Conservation (phyloP, 2,329 filamentous ascomycete genomes). For the Zasmidium cellare region DNA sequence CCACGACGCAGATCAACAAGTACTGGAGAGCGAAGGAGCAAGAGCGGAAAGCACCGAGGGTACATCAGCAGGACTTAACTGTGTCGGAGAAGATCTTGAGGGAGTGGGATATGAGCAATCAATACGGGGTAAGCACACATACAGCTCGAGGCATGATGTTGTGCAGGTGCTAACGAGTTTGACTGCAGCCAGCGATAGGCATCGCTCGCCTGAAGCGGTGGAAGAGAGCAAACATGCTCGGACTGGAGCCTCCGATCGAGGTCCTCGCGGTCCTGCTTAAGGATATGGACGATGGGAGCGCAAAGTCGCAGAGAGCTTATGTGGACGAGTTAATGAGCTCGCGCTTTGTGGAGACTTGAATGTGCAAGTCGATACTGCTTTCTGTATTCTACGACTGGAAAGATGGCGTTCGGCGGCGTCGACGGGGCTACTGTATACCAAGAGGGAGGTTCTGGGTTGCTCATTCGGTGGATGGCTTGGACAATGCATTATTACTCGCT, state of each 20-base stretch:
- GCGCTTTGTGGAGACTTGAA: slow-evolving; percentile 43
- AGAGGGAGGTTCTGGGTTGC: neutral
- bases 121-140: slow-evolving; percentile 77
- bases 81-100: slow-evolving; percentile 82
- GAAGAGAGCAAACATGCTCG: slow-evolving; percentile 80
- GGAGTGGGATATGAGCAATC: slow-evolving; percentile 87
- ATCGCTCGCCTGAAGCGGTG: slow-evolving; percentile 80
- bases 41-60: slow-evolving; percentile 64
- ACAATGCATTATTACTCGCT: no score
- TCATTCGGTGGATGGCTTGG: neutral
- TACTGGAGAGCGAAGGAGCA: slow-evolving; percentile 78
- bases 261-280: slow-evolving; percentile 81
- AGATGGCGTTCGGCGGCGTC: slow-evolving; percentile 3
- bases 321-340: slow-evolving; percentile 67
- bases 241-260: slow-evolving; percentile 84
- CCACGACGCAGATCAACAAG: slow-evolving; percentile 66
- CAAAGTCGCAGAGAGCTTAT: slow-evolving; percentile 65
- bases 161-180: slow-evolving; percentile 14
- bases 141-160: no score
- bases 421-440: neutral
- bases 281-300: slow-evolving; percentile 60
- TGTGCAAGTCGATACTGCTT: neutral
- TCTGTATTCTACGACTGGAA: slow-evolving; percentile 1
- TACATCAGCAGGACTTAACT: slow-evolving; percentile 75
- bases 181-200: slow-evolving; percentile 77